Evolutionary conservation across 208 protist species (phyloP), one percentile per base, ranked within the genome.

Genomic region (Wallacemonas sp.): DNA sequence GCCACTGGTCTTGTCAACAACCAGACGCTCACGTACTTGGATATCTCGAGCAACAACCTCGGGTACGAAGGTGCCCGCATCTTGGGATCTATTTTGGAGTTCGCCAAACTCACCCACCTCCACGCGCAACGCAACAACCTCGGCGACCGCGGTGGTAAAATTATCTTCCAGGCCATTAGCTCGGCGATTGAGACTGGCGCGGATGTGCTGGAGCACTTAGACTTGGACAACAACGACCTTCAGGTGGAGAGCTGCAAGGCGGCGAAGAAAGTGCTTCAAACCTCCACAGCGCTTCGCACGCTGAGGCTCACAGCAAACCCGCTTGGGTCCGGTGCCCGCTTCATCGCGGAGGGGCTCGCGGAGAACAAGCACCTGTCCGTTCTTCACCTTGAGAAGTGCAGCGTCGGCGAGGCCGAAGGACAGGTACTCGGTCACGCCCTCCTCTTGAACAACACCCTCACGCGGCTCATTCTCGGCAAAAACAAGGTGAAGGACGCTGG

Each of bases 41-140:
- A 96, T 51, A 70, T 97, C 41, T 88, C 80, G 17, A 84, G 82
- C 47, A 97, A 97, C 70, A 94, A 81, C 62, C 74, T 97, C n/a
- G 89, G 88, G 17, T 60, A 64, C 21, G 89, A 90, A 1, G 92
- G 87, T 1, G 82, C 80, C 2, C 66, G 70, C 47, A 53, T 88
- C 11, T 64, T 97, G 2, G 83, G 81, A 6, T 26, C 71, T 12
- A 70, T 89, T n/a, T 56, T 97, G 33, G 84, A 89, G 62, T 62
- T 39, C 41, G 71, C 71, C 27, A 73, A 62, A 8, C 68, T 96
- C 21, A 88, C 66, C 6, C 70, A 81, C 60, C 80, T 93, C 45
- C 78, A 77, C 34, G 49, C 89, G 17, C 77, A 89, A 64, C 82
- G 90, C 49, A 96, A 96, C 68, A 72, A 59, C 53, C 47, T 96